Percentiles rank a stretch among this genome's conserved stretches.
Conservation (phyloP, 176 grass and related monocot species). For the Urochloa ruziziensis region DNA sequence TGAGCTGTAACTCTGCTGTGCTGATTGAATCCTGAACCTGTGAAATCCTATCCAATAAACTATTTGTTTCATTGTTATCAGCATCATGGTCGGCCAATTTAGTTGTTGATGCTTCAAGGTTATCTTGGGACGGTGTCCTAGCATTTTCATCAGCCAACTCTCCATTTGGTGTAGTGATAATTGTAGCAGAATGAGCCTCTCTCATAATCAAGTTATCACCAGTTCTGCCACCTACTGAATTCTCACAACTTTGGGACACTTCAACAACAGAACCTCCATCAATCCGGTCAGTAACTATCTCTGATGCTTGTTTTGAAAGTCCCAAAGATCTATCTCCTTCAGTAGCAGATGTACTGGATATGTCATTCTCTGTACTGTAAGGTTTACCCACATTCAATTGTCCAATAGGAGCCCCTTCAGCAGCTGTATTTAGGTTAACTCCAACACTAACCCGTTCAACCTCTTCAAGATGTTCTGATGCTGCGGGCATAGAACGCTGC, state of each 20-base stretch:
- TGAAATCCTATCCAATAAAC: slow-evolving; percentile 66
- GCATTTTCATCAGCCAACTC: slow-evolving; percentile 53
- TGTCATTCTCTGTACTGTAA: slow-evolving; percentile 26
- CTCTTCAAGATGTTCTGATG: slow-evolving; percentile 36
- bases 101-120: slow-evolving; percentile 33
- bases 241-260: slow-evolving; percentile 31
- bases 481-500: slow-evolving; percentile 22
- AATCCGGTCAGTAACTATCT: slow-evolving; percentile 24
- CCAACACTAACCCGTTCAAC: slow-evolving; percentile 37
- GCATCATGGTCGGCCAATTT: slow-evolving; percentile 29
- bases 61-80: slow-evolving; percentile 62
- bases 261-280: slow-evolving; percentile 25
- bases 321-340: slow-evolving; percentile 43
- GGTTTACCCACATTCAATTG: slow-evolving; percentile 27
- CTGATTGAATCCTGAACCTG: slow-evolving; percentile 73
- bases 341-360: slow-evolving; percentile 17
- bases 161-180: slow-evolving; percentile 23
- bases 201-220: slow-evolving; percentile 27
- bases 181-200: slow-evolving; percentile 20
- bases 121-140: slow-evolving; percentile 34
- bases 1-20: slow-evolving; percentile 64
- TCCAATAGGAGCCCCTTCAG: slow-evolving; percentile 30
- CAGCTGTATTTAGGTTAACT: slow-evolving; percentile 47
- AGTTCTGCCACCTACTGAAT: slow-evolving; percentile 29
- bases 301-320: slow-evolving; percentile 33